A percentile compares a stretch with the other conserved stretches of the same genome.
These are phyloP conservation scores for Ophiocordyceps unilateralis DNA, from an alignment of 2,329 filamentous ascomycete genomes.

Conservation along the genomic window DNA sequence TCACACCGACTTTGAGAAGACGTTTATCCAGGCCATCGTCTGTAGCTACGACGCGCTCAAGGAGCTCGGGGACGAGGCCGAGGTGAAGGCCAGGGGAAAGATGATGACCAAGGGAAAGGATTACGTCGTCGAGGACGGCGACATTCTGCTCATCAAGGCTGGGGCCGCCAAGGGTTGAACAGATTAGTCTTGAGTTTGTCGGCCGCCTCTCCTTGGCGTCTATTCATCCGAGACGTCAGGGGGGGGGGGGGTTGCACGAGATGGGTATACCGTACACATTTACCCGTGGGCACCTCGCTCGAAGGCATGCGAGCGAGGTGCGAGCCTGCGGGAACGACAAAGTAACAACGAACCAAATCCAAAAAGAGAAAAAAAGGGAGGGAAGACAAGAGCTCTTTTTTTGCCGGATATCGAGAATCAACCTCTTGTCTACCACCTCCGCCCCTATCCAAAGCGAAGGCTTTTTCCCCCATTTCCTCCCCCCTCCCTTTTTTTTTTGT, in stretches of 20 bases:
- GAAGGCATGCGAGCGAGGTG: too few species aligned
- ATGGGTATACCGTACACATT: too few species aligned
- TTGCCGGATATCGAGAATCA: not conserved
- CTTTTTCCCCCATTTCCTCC: not conserved
- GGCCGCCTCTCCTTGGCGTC: not conserved
- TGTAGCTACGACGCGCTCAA: constrained; percentile 74
- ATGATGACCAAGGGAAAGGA: constrained; percentile 98
- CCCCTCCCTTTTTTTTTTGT: not conserved
- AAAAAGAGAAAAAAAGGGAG: not conserved
- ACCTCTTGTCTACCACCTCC: not conserved
- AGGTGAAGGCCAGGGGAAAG: constrained; percentile 88
- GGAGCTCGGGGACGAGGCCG: constrained; percentile 75
- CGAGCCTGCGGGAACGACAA: too few species aligned
- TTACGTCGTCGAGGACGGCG: constrained; percentile 75
- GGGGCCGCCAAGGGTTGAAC: constrained; percentile 57
- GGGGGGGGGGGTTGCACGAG: too few species aligned
- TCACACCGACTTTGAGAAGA: constrained; percentile 98
- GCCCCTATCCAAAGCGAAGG: not conserved
- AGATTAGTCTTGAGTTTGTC: not conserved
- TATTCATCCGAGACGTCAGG: too few species aligned
- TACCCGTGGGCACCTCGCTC: too few species aligned
- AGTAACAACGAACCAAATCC: not conserved
- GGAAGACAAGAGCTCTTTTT: too few species aligned
- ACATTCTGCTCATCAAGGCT: constrained; percentile 75
- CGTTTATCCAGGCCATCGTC: constrained; percentile 90